Evolutionary conservation across 2,329 filamentous ascomycete species (phyloP).

Genomic region (Cercospora sojina): DNA sequence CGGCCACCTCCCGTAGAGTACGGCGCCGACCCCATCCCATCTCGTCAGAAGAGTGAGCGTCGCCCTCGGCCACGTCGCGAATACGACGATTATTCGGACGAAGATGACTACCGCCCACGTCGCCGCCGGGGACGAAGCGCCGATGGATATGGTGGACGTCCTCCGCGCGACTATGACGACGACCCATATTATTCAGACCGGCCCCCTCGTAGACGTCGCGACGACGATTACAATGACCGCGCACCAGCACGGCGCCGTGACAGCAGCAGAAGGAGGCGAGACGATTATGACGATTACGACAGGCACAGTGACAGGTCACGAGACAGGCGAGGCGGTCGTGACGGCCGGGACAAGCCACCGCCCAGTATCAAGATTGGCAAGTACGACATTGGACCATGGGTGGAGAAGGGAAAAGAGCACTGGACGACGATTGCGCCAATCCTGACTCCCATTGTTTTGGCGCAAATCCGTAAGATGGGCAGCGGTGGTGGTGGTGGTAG

Average conservation of each 20-base stretch:
- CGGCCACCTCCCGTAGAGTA: constrained; percentile 31
- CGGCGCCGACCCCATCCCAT: constrained; percentile 33
- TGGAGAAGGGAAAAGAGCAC: constrained; percentile 39
- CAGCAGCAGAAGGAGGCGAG: constrained; percentile 23
- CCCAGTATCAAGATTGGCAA: constrained; percentile 36
- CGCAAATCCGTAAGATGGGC: constrained; percentile 27
- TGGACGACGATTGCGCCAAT: constrained; percentile 36
- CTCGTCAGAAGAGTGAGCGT: constrained; percentile 29
- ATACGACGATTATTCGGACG: constrained; percentile 29
- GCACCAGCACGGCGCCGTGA: constrained; percentile 20
- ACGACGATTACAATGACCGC: constrained; percentile 27
- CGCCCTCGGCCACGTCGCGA: constrained; percentile 27
- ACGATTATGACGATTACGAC: constrained; percentile 31
- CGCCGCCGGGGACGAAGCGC: constrained; percentile 20
- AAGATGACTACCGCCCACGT: constrained; percentile 26
- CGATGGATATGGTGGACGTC: constrained; percentile 26
- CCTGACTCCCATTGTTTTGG: constrained; percentile 36
- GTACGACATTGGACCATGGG: constrained; percentile 36
- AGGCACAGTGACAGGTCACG: constrained; percentile 25
- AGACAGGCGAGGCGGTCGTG: constrained; percentile 19
- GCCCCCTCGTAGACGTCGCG: constrained; percentile 20
- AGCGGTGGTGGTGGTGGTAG: constrained; percentile 7
- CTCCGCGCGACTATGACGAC: constrained; percentile 24
- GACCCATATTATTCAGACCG: constrained; percentile 29
- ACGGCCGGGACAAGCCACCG: constrained; percentile 16